phyloP scores from a whole-genome alignment of 208 protist species.

The Wallacemonas rigidus region DNA sequence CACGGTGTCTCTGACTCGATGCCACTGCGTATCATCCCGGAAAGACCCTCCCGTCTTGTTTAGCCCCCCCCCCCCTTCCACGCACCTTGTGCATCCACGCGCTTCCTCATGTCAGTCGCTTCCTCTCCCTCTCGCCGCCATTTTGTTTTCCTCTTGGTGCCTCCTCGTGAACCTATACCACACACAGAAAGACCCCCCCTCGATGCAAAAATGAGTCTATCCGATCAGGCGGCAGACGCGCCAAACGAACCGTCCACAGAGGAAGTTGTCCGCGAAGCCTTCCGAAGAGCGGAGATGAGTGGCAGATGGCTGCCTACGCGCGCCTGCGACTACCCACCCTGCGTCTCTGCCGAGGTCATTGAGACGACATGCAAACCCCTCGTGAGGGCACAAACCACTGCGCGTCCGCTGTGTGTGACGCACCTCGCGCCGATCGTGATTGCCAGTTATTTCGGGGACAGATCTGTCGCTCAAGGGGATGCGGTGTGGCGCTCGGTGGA shows the following conservation, averaged over 20 bases:
- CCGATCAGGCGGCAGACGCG: background rate
- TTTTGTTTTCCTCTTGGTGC: too few relatives aligned
- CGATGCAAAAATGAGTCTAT: background rate
- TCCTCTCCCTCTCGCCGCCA: too few relatives aligned
- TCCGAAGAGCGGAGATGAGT: slow-evolving; percentile 71
- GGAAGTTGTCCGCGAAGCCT: slow-evolving; percentile 42
- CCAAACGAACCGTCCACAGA: background rate
- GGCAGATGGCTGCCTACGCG: slow-evolving; percentile 42
- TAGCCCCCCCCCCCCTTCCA: too few relatives aligned
- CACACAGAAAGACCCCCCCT: background rate
- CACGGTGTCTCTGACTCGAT: too few relatives aligned
- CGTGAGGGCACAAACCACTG: background rate
- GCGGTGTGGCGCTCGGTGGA: background rate
- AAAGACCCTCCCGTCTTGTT: too few relatives aligned
- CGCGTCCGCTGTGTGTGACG: background rate
- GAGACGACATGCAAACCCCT: slow-evolving; percentile 46
- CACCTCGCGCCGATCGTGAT: background rate
- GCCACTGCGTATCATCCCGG: too few relatives aligned
- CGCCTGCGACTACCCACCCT: slow-evolving; percentile 57
- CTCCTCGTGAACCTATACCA: too few relatives aligned
- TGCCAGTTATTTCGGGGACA: background rate
- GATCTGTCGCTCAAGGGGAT: background rate
- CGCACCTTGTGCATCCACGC: too few relatives aligned
- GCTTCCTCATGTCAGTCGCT: too few relatives aligned
- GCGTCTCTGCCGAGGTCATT: slow-evolving; percentile 37